Percentiles rank a stretch among this genome's conserved stretches.
These are phyloP conservation scores for Daldinia eschscholtzii DNA, from an alignment of 2,329 filamentous ascomycete species.

Conservation along the genomic window DNA sequence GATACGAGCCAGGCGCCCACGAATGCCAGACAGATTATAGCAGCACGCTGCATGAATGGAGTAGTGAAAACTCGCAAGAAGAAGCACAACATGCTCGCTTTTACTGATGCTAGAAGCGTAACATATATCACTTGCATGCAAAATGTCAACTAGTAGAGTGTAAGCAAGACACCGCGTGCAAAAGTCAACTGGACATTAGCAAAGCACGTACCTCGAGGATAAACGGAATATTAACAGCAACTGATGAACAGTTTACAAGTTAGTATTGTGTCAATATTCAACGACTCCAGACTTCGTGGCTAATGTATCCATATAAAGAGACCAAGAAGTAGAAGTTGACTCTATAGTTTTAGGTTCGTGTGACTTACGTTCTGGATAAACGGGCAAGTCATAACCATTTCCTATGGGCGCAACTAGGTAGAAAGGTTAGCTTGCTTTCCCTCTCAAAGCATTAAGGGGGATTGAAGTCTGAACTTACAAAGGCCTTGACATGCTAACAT, in stretches of 20 bases:
- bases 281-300: too few relatives aligned
- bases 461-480: constrained; percentile 26
- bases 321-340: not conserved
- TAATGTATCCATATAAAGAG: not conserved
- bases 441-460: not conserved
- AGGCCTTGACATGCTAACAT: constrained; percentile 42
- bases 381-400: constrained; percentile 36
- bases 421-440: constrained; percentile 1
- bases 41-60: constrained; percentile 31
- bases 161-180: constrained; percentile 2
- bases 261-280: not conserved
- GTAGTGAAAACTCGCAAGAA: constrained; percentile 42
- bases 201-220: constrained; percentile 36
- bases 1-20: constrained; percentile 47
- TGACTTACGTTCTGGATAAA: constrained; percentile 33
- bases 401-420: constrained; percentile 35
- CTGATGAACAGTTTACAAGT: constrained; percentile 5
- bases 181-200: not conserved
- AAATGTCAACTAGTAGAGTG: constrained; percentile 36
- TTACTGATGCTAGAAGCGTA: constrained; percentile 37
- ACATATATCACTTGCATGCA: constrained; percentile 43
- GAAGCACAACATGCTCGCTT: constrained; percentile 44
- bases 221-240: constrained; percentile 37
- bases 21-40: constrained; percentile 48
- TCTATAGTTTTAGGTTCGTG: not conserved